Percentiles rank a stretch among this genome's conserved stretches.
Evolutionary conservation across 306 rosid species (phyloP).

Genomic region (Mucuna pruriens): DNA sequence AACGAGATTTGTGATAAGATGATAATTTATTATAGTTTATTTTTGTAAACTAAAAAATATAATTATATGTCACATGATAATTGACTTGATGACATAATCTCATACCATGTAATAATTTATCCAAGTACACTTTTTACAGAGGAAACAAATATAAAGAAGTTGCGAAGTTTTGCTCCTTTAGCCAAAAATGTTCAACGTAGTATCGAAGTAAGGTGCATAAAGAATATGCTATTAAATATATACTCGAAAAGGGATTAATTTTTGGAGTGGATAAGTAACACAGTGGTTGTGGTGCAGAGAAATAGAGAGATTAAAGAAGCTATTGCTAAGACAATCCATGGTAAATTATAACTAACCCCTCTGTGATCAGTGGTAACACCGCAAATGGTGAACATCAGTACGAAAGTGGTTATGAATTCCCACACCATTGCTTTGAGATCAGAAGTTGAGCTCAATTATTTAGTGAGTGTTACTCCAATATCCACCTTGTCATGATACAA

Average conservation of each 20-base stretch:
- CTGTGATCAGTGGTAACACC: constrained; percentile 58
- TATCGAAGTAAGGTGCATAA: background rate
- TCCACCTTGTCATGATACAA: constrained; percentile 41
- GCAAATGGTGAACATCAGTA: constrained; percentile 52
- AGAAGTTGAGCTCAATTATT: constrained; percentile 38
- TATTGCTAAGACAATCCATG: background rate
- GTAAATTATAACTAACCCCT: constrained; percentile 36
- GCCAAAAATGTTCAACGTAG: background rate
- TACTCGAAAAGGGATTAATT: background rate
- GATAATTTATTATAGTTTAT: no score
- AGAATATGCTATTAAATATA: background rate
- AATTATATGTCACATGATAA: no score
- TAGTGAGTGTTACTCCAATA: constrained; percentile 40
- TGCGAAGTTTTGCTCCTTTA: background rate
- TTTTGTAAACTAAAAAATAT: no score
- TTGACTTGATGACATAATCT: no score
- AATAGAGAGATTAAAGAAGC: background rate
- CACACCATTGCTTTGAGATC: constrained; percentile 44
- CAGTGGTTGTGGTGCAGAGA: constrained; percentile 3
- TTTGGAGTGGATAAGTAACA: background rate
- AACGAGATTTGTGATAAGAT: constrained; percentile 12
- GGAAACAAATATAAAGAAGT: background rate
- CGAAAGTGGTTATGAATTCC: constrained; percentile 49
- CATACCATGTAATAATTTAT: no score
- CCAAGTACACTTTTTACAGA: background rate